Conservation (phyloP, 2,329 filamentous ascomycete species). For the Plenodomus biglobosus region DNA sequence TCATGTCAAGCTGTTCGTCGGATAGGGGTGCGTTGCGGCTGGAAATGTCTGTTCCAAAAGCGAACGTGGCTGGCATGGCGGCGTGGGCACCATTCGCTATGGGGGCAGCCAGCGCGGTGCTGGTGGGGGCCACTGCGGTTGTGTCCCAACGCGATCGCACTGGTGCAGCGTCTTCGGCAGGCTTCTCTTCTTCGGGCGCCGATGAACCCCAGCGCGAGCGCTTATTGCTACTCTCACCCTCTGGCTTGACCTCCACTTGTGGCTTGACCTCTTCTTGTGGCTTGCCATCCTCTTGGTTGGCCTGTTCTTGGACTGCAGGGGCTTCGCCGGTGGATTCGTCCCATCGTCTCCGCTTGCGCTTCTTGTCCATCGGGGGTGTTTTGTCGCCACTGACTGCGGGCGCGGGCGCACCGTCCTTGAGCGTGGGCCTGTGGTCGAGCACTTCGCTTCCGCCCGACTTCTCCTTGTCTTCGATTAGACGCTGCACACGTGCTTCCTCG, state of each 20-base stretch:
- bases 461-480: constrained; percentile 76
- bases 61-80: constrained; percentile 51
- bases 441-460: constrained; percentile 61
- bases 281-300: constrained; percentile 19
- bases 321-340: constrained; percentile 63
- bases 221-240: constrained; percentile 39
- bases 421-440: constrained; percentile 69
- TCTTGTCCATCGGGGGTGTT: constrained; percentile 65
- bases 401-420: constrained; percentile 62
- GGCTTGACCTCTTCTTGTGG: constrained; percentile 22
- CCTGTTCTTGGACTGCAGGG: constrained; percentile 12
- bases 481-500: constrained; percentile 85
- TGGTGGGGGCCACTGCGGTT: constrained; percentile 27
- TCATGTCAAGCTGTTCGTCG: constrained; percentile 89
- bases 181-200: constrained; percentile 50
- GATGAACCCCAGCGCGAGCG: constrained; percentile 74
- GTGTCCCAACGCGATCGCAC: constrained; percentile 42
- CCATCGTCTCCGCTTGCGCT: constrained; percentile 85
- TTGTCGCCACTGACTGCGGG: constrained; percentile 68
- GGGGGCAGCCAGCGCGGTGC: constrained; percentile 27
- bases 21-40: constrained; percentile 79
- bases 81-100: constrained; percentile 24
- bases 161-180: constrained; percentile 61
- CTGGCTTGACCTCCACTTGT: constrained; percentile 21
- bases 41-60: constrained; percentile 80